A percentile compares a stretch with the other conserved stretches of the same genome.
Evolutionary conservation across 1,284 basidiomycete genomes (phyloP).

Genomic region (Ganoderma boninense): DNA sequence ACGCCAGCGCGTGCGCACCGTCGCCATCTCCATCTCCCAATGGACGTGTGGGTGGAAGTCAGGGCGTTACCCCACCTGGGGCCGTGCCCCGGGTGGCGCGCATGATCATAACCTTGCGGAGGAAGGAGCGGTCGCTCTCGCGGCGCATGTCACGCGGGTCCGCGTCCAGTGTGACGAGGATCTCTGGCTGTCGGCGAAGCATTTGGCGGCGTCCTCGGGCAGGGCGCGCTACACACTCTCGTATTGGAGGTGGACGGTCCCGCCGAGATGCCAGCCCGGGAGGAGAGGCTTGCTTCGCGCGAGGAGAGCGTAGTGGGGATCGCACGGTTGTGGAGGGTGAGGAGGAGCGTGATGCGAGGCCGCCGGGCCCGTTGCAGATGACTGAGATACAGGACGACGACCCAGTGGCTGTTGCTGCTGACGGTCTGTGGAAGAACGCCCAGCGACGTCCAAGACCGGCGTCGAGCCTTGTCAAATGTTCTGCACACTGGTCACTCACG

Average conservation of each 20-base stretch:
- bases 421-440: background rate
- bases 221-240: slow-evolving; percentile 4
- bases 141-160: slow-evolving; percentile 4
- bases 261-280: slow-evolving; percentile 12
- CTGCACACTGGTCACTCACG: no score
- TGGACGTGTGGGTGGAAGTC: background rate
- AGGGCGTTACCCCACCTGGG: slow-evolving; percentile 9
- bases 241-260: slow-evolving; percentile 5
- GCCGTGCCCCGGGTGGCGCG: background rate
- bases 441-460: no score
- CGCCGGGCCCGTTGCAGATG: slow-evolving; percentile 9
- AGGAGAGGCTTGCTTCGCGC: no score
- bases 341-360: slow-evolving; percentile 2
- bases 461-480: no score
- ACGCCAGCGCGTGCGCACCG: background rate
- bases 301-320: slow-evolving; percentile 4
- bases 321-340: slow-evolving; percentile 9
- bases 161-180: background rate
- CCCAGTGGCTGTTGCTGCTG: no score
- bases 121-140: slow-evolving; percentile 10
- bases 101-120: slow-evolving; percentile 8
- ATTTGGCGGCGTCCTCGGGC: background rate
- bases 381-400: background rate
- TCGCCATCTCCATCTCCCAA: background rate
- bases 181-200: slow-evolving; percentile 8